These are phyloP conservation scores for Aeminium ludgeri DNA, from an alignment of 495 filamentous ascomycete genomes.

Conservation along the genomic window DNA sequence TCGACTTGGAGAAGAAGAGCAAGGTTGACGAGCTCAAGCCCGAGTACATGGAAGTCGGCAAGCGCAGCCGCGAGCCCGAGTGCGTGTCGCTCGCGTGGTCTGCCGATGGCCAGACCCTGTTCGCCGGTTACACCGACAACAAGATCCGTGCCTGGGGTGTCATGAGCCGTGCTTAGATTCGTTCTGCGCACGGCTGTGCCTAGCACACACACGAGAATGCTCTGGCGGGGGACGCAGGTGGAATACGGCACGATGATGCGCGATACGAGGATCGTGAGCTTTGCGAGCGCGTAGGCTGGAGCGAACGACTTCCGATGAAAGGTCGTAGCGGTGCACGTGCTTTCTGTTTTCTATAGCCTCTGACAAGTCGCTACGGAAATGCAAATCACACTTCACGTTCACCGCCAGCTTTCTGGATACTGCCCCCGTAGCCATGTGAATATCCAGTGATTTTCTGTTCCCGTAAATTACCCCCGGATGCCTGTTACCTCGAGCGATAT, in stretches of 20 bases:
- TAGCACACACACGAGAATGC: neutral
- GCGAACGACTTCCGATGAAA: conserved; percentile 18
- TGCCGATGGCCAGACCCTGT: conserved; percentile 95
- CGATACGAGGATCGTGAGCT: conserved; percentile 17
- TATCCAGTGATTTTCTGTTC: too few relatives aligned
- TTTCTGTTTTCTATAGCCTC: neutral
- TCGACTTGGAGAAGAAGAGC: conserved; percentile 99
- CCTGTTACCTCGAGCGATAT: too few relatives aligned
- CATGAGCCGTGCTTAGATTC: conserved; percentile 42
- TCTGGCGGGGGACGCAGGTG: neutral
- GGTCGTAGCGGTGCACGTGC: conserved; percentile 18
- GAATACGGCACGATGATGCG: conserved; percentile 14
- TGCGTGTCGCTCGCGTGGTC: conserved; percentile 93
- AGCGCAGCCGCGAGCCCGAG: conserved; percentile 98
- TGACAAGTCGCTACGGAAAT: too few relatives aligned
- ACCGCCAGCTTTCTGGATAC: too few relatives aligned
- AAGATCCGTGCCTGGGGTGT: conserved; percentile 99
- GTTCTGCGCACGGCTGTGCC: neutral
- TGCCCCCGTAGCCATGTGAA: too few relatives aligned
- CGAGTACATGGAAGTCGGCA: conserved; percentile 87
- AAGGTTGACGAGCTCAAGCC: conserved; percentile 99
- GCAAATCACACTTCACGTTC: too few relatives aligned
- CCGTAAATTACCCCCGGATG: too few relatives aligned
- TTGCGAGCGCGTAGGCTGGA: conserved; percentile 9
- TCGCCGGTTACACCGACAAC: conserved; percentile 99